phyloP scores from a whole-genome alignment of 129 eudicot genomes.

The Lonicera japonica region DNA sequence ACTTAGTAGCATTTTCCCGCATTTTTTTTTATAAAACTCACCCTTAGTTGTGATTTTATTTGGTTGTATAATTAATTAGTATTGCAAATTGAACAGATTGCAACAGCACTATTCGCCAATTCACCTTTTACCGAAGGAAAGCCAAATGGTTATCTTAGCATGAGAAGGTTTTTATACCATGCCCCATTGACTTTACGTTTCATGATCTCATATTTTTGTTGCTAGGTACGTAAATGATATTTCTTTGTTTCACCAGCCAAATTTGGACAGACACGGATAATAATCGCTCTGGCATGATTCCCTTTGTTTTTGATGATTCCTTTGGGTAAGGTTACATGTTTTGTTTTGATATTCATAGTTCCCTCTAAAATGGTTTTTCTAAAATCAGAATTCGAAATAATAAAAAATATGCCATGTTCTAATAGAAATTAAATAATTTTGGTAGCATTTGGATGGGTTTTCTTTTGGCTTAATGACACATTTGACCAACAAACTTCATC shows the following conservation, averaged over 20 bases:
- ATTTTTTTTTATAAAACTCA: too few relatives aligned
- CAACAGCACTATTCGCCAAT: conserved; percentile 92
- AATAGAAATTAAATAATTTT: background rate
- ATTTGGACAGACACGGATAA: conserved; percentile 97
- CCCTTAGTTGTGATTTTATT: conserved; percentile 2
- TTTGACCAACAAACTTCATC: too few relatives aligned
- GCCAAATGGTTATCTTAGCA: conserved; percentile 93
- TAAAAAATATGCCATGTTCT: background rate
- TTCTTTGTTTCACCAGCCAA: conserved; percentile 47
- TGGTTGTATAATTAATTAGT: conserved; percentile 24
- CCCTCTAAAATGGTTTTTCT: background rate
- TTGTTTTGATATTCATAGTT: background rate
- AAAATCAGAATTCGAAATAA: background rate
- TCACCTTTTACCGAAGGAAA: conserved; percentile 99
- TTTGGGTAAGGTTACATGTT: conserved; percentile 51
- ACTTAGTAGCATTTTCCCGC: too few relatives aligned
- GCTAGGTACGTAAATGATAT: background rate
- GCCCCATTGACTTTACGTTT: background rate
- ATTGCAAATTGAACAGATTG: conserved; percentile 52
- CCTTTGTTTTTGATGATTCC: conserved; percentile 90
- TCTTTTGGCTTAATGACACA: too few relatives aligned
- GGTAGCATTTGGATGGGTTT: too few relatives aligned
- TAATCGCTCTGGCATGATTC: conserved; percentile 94
- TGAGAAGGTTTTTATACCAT: conserved; percentile 64
- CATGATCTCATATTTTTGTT: background rate